Conservation (phyloP, 2,329 filamentous ascomycete genomes). For the Claviceps maximensis region DNA sequence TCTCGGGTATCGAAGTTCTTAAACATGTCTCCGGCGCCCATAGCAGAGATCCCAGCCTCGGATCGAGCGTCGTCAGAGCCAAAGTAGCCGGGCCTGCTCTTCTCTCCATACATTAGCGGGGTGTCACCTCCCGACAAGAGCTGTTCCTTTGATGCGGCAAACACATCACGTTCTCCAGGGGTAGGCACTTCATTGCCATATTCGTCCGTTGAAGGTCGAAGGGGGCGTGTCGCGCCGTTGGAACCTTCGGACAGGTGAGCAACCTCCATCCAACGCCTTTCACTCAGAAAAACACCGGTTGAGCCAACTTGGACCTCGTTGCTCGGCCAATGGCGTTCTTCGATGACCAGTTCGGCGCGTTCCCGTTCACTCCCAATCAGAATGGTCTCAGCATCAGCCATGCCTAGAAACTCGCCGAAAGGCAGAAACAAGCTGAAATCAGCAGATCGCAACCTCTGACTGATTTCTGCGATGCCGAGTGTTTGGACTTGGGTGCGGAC, state of each 20-base stretch:
- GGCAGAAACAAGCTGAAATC: slow-evolving; percentile 95
- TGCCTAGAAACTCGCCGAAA: slow-evolving; percentile 86
- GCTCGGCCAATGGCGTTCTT: slow-evolving; percentile 80
- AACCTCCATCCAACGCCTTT: slow-evolving; percentile 89
- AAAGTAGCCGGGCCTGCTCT: slow-evolving; percentile 68
- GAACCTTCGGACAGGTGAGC: slow-evolving; percentile 57
- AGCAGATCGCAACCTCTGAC: slow-evolving; percentile 78
- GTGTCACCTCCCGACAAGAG: slow-evolving; percentile 39
- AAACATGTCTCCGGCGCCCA: slow-evolving; percentile 94
- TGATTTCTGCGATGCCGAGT: slow-evolving; percentile 93
- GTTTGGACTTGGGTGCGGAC: slow-evolving; percentile 90
- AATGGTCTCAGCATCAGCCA: slow-evolving; percentile 70
- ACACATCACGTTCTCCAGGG: slow-evolving; percentile 45
- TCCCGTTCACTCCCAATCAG: slow-evolving; percentile 87
- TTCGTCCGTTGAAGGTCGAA: slow-evolving; percentile 41
- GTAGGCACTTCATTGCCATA: slow-evolving; percentile 50
- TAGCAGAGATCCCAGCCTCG: slow-evolving; percentile 81
- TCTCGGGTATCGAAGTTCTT: slow-evolving; percentile 87
- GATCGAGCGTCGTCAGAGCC: slow-evolving; percentile 74
- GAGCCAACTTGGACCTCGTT: slow-evolving; percentile 86
- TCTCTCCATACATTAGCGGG: slow-evolving; percentile 58
- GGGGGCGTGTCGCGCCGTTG: slow-evolving; percentile 31
- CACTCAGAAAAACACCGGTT: slow-evolving; percentile 90
- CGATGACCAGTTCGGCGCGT: slow-evolving; percentile 80
- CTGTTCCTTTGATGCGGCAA: slow-evolving; percentile 49